A percentile compares a stretch with the other conserved stretches of the same genome.
Conservation (phyloP, 1,284 basidiomycete genomes). For the Tylopilus orsonianus region DNA sequence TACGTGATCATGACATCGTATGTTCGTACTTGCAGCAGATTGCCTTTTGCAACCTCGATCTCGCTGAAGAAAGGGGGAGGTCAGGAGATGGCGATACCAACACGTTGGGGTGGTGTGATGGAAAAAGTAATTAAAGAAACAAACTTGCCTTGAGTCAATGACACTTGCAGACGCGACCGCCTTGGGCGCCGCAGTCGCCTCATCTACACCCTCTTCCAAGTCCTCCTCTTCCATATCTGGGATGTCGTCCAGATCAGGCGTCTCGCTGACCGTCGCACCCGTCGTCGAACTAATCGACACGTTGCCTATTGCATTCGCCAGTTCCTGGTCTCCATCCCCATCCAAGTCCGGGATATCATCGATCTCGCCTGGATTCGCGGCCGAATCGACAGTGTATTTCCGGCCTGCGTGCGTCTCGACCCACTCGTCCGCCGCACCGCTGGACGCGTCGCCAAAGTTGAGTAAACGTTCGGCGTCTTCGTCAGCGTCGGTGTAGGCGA, state of each 20-base stretch:
- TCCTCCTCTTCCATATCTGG: constrained; percentile 91
- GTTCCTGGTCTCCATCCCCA: constrained; percentile 52
- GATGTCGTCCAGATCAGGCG: constrained; percentile 87
- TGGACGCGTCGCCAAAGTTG: constrained; percentile 63
- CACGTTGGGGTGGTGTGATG: too few relatives aligned
- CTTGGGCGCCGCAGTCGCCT: constrained; percentile 71
- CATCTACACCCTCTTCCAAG: constrained; percentile 78
- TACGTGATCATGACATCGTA: constrained; percentile 99
- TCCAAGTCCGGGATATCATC: constrained; percentile 84
- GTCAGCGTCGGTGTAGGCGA: constrained; percentile 92
- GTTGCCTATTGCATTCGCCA: constrained; percentile 41
- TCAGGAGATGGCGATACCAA: too few relatives aligned
- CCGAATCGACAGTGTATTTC: constrained; percentile 49
- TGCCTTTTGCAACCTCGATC: constrained; percentile 68
- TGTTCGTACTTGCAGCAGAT: constrained; percentile 92
- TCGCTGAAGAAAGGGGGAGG: constrained; percentile 39
- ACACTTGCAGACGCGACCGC: constrained; percentile 36
- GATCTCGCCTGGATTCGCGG: constrained; percentile 59
- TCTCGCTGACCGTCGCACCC: constrained; percentile 45
- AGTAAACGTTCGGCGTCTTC: constrained; percentile 92
- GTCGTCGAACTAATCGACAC: constrained; percentile 44
- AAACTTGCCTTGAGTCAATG: constrained; percentile 42
- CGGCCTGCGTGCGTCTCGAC: constrained; percentile 85
- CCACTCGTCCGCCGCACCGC: constrained; percentile 77
- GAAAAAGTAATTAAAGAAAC: too few relatives aligned